Percentiles rank a stretch among this genome's conserved stretches.
These are phyloP conservation scores for Bothriochloa decipiens DNA, from an alignment of 176 grass and related monocot species.

Conservation along the genomic window DNA sequence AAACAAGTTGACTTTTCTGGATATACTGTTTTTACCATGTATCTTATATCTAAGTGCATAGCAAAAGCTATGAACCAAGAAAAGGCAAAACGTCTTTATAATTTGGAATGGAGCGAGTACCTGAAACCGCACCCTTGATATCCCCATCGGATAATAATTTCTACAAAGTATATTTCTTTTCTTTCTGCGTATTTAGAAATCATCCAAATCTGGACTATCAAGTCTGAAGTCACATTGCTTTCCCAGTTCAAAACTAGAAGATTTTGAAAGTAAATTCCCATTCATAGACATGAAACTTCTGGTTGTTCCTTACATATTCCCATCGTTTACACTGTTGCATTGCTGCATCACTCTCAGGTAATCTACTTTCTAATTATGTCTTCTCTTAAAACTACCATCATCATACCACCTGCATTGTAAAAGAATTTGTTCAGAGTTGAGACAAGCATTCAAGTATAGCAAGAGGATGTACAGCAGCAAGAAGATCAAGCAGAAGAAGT, in stretches of 20 bases:
- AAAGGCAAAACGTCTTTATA: background rate
- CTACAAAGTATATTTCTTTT: background rate
- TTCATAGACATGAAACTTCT: background rate
- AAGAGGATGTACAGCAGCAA: background rate
- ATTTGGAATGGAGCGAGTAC: background rate
- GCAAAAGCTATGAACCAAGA: background rate
- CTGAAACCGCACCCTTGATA: background rate
- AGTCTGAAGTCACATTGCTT: background rate
- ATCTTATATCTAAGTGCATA: background rate
- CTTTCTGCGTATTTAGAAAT: background rate
- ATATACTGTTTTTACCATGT: too few species aligned
- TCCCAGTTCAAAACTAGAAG: background rate
- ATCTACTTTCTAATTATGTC: conserved; percentile 7
- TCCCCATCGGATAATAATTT: background rate
- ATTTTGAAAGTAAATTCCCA: background rate
- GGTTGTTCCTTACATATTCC: conserved; percentile 9
- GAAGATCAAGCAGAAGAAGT: background rate
- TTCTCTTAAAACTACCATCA: background rate
- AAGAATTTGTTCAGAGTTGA: background rate
- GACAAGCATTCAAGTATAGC: background rate
- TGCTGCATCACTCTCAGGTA: background rate
- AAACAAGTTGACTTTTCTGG: too few species aligned
- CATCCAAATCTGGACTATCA: background rate
- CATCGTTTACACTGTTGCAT: background rate
- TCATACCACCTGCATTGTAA: background rate